Conservation (phyloP, 2,329 filamentous ascomycete genomes). For the Aspergillus tubingensis region DNA sequence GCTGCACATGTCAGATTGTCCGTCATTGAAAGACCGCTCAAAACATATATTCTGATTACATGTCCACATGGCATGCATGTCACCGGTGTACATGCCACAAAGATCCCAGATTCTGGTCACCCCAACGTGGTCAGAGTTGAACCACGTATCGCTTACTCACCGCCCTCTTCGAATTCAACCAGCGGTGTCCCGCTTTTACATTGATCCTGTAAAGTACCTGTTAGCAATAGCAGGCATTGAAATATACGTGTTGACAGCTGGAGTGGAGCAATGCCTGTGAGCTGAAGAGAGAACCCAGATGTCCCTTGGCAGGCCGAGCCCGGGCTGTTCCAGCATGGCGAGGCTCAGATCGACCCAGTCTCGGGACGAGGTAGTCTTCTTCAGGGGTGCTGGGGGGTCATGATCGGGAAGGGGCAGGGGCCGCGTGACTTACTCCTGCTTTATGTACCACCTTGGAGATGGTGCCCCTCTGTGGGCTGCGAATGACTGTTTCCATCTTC, state of each 20-base stretch:
- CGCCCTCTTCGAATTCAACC: conserved; percentile 64
- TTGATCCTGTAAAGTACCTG: conserved; percentile 59
- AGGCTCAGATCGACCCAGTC: neutral
- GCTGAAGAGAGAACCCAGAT: neutral
- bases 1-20: neutral
- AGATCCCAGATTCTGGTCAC: neutral
- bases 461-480: conserved; percentile 71
- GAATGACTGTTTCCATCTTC: conserved; percentile 87
- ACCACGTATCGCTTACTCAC: conserved; percentile 8
- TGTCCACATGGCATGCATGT: neutral
- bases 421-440: conserved; percentile 63
- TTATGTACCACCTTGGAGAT: conserved; percentile 74
- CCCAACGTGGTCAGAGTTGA: neutral
- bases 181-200: conserved; percentile 75
- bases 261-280: conserved; percentile 11
- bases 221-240: conserved; percentile 23
- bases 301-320: conserved; percentile 1
- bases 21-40: neutral
- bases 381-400: conserved; percentile 2
- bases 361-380: neutral
- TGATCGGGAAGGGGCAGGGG: conserved; percentile 7
- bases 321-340: conserved; percentile 4
- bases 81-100: neutral
- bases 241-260: neutral
- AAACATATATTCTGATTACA: neutral